Evolutionary conservation across 805 yeast genomes (phyloP).

Genomic region (Starmerella sirachaensis): DNA sequence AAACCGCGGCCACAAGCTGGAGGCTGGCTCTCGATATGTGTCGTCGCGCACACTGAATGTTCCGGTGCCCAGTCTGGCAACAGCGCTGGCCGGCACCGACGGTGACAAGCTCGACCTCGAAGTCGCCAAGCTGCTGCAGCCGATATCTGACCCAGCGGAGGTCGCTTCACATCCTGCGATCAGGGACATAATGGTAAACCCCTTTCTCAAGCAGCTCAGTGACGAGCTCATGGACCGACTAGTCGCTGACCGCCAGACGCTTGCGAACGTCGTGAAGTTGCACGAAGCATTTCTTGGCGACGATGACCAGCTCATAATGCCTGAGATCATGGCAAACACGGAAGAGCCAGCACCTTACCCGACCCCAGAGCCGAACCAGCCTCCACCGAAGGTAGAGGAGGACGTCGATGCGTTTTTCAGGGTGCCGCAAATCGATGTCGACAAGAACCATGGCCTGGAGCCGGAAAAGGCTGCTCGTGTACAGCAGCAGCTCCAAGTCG

Average conservation of each 20-base stretch:
- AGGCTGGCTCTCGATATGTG: constrained; percentile 38
- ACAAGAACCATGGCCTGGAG: constrained; percentile 41
- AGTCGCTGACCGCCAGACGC: constrained; percentile 67
- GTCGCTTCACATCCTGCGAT: constrained; percentile 59
- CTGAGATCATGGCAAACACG: constrained; percentile 12
- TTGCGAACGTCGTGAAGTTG: constrained; percentile 57
- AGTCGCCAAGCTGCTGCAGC: constrained; percentile 37
- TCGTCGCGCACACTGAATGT: constrained; percentile 34
- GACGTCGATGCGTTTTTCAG: constrained; percentile 39
- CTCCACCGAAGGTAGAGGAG: constrained; percentile 3
- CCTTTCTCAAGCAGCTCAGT: constrained; percentile 50
- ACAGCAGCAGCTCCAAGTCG: constrained; percentile 63
- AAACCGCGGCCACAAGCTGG: constrained; percentile 49
- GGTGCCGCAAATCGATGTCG: constrained; percentile 39
- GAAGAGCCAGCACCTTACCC: constrained; percentile 7
- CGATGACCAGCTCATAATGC: constrained; percentile 39
- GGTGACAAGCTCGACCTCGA: constrained; percentile 39
- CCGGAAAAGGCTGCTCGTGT: constrained; percentile 54
- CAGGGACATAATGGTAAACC: constrained; percentile 49
- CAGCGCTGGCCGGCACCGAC: constrained; percentile 24
- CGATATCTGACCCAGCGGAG: constrained; percentile 72
- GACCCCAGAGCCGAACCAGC: constrained; percentile 12
- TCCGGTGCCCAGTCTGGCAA: constrained; percentile 19
- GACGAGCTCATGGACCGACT: constrained; percentile 63
- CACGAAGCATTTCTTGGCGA: constrained; percentile 79